Evolutionary conservation across 208 protist genomes (phyloP).

Genomic region (Naegleria fowleri): DNA sequence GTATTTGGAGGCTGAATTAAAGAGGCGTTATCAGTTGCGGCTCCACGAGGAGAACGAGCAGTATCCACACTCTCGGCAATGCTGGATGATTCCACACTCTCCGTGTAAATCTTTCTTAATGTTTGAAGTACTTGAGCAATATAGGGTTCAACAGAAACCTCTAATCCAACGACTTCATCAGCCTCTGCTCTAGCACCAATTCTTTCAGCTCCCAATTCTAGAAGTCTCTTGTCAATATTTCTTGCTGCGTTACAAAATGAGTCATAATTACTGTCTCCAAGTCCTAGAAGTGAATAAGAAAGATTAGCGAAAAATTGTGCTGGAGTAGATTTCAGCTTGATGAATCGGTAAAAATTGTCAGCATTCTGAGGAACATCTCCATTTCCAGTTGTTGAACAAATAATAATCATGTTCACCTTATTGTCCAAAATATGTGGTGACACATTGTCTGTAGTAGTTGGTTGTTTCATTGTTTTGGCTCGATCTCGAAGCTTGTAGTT

Average conservation of each 20-base stretch:
- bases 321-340: slow-evolving; percentile 60
- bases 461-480: background rate
- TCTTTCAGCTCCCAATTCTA: slow-evolving; percentile 54
- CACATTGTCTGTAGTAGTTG: background rate
- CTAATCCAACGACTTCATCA: slow-evolving; percentile 76
- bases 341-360: slow-evolving; percentile 70
- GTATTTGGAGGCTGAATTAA: background rate
- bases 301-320: slow-evolving; percentile 55
- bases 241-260: slow-evolving; percentile 66
- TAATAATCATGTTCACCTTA: slow-evolving; percentile 52
- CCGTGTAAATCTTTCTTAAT: background rate
- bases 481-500: background rate
- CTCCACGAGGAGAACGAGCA: background rate
- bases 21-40: background rate
- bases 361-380: slow-evolving; percentile 79
- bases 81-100: background rate
- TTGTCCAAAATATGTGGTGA: background rate
- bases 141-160: slow-evolving; percentile 71
- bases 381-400: slow-evolving; percentile 76
- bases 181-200: slow-evolving; percentile 64
- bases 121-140: slow-evolving; percentile 45
- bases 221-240: slow-evolving; percentile 71
- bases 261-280: slow-evolving; percentile 79
- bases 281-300: slow-evolving; percentile 74
- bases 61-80: background rate